Conservation (phyloP, 2,329 filamentous ascomycete species). For the Fonsecaea multimorphosa region DNA sequence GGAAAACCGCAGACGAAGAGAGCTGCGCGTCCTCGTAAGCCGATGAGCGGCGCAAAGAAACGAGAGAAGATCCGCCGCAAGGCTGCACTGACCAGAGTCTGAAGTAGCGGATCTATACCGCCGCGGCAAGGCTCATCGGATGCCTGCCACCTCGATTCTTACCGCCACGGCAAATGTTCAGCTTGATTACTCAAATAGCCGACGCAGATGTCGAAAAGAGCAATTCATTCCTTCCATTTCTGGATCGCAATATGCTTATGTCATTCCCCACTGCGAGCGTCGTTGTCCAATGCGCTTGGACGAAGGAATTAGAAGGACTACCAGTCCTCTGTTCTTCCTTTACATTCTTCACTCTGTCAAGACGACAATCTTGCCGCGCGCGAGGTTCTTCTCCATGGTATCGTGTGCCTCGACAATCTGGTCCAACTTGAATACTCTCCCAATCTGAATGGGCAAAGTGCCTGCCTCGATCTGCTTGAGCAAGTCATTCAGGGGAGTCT, state of each 20-base stretch:
- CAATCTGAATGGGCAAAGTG: conserved; percentile 50
- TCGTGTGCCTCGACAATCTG: conserved; percentile 56
- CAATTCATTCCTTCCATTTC: background rate
- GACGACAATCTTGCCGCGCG: conserved; percentile 56
- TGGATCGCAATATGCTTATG: background rate
- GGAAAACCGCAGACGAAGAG: conserved; percentile 25
- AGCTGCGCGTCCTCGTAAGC: conserved; percentile 29
- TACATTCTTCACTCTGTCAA: conserved; percentile 28
- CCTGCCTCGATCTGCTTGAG: conserved; percentile 48
- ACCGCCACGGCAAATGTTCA: background rate
- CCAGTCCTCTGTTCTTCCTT: background rate
- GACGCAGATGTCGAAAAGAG: background rate
- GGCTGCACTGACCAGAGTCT: background rate
- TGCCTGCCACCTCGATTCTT: background rate
- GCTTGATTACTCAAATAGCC: background rate
- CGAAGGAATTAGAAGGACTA: background rate
- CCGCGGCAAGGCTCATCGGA: background rate
- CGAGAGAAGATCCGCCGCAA: conserved; percentile 20
- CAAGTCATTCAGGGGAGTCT: conserved; percentile 51
- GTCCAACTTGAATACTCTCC: conserved; percentile 52
- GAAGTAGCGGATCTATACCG: background rate
- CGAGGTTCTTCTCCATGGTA: conserved; percentile 54
- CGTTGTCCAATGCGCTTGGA: background rate
- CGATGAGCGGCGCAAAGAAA: conserved; percentile 35
- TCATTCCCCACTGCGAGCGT: background rate